Conservation (phyloP, 495 filamentous ascomycete species). For the Xylaria intraflava region DNA sequence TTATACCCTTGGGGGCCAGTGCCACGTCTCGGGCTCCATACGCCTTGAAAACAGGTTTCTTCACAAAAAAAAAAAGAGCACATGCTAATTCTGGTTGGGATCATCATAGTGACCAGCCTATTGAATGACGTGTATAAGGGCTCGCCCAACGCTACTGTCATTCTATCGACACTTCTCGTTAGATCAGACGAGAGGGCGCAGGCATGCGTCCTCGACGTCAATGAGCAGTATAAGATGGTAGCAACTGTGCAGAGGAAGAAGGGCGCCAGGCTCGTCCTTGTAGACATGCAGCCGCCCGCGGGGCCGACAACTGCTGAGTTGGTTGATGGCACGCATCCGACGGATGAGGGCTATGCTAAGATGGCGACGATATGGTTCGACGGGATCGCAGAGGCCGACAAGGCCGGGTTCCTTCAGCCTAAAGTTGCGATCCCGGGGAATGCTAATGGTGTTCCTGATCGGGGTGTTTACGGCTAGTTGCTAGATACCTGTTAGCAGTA, state of each 20-base stretch:
- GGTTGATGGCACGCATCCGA: slow-evolving; percentile 44
- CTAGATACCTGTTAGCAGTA: no score
- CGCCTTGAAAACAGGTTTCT: neutral
- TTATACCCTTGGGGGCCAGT: no score
- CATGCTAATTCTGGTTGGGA: neutral
- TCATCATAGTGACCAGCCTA: slow-evolving; percentile 15
- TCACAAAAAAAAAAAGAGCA: neutral
- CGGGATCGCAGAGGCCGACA: slow-evolving; percentile 27
- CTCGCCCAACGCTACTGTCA: slow-evolving; percentile 39
- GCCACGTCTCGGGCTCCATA: neutral
- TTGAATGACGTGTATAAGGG: slow-evolving; percentile 31
- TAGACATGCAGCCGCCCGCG: slow-evolving; percentile 39
- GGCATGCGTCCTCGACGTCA: slow-evolving; percentile 31
- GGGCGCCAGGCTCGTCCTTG: slow-evolving; percentile 35
- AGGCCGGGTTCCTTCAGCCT: slow-evolving; percentile 21
- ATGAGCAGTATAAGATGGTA: slow-evolving; percentile 31
- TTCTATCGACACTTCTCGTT: slow-evolving; percentile 44
- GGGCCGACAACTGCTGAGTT: slow-evolving; percentile 29
- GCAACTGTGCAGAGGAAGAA: slow-evolving; percentile 23
- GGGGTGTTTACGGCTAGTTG: slow-evolving; percentile 4
- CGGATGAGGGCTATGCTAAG: slow-evolving; percentile 40
- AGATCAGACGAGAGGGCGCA: slow-evolving; percentile 24
- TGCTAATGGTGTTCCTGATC: slow-evolving; percentile 7
- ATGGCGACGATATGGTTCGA: slow-evolving; percentile 49
- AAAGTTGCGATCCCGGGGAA: slow-evolving; percentile 38